These are phyloP conservation scores for Santalum album DNA, from an alignment of 164 flowering plant species.

Conservation along the genomic window DNA sequence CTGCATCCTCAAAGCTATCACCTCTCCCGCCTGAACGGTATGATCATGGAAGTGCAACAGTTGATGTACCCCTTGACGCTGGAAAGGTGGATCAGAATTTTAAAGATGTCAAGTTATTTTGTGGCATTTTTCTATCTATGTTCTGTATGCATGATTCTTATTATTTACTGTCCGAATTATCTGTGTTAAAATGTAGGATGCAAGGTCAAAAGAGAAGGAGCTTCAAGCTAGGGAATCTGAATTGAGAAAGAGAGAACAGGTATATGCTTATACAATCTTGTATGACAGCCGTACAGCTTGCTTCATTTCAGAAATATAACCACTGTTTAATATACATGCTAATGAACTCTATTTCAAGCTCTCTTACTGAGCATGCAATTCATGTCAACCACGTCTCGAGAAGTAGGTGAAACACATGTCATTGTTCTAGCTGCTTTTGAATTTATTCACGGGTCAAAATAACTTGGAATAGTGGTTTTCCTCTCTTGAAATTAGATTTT, in stretches of 20 bases:
- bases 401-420: no score
- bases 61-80: constrained; percentile 47
- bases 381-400: no score
- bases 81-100: constrained; percentile 22
- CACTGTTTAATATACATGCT: no score
- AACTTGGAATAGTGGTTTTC: neutral
- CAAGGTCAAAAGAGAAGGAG: constrained; percentile 46
- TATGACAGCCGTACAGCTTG: neutral
- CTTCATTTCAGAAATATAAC: no score
- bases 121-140: neutral
- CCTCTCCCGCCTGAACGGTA: neutral
- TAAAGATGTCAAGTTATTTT: neutral
- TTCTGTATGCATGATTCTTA: neutral
- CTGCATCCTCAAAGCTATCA: constrained; percentile 24
- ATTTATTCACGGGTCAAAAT: no score
- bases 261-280: constrained; percentile 7
- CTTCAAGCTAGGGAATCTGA: constrained; percentile 65
- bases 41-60: constrained; percentile 12
- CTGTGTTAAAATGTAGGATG: constrained; percentile 25
- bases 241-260: constrained; percentile 58
- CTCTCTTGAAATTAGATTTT: no score
- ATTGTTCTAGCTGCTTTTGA: no score
- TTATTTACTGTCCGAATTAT: neutral
- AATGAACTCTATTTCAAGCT: no score
- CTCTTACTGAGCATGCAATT: no score